Evolutionary conservation across 768 basidiomycete species (phyloP).

Genomic region (Mycena leptocephala): DNA sequence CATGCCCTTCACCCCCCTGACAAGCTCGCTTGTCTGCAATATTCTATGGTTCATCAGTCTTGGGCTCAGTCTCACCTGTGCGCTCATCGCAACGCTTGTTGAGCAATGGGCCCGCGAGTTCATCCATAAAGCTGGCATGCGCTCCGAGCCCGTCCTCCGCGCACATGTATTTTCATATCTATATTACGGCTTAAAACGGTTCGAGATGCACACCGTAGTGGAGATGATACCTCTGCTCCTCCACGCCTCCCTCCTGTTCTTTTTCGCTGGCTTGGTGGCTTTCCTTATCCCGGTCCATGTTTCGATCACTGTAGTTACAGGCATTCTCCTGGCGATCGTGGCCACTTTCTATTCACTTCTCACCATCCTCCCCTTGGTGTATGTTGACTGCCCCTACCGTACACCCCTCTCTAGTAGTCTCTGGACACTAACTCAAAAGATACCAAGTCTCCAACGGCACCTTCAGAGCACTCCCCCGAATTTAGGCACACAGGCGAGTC

Average conservation of each 20-base stretch:
- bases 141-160: background rate
- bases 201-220: background rate
- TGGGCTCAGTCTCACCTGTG: background rate
- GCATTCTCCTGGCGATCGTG: background rate
- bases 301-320: background rate
- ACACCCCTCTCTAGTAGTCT: background rate
- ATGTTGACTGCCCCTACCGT: background rate
- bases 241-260: background rate
- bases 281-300: background rate
- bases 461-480: too few species aligned
- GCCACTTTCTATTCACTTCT: background rate
- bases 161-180: background rate
- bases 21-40: background rate
- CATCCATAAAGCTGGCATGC: background rate
- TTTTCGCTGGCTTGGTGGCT: background rate
- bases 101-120: background rate
- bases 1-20: background rate
- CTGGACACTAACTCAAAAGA: background rate
- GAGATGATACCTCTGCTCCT: background rate
- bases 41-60: background rate
- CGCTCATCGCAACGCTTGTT: background rate
- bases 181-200: background rate
- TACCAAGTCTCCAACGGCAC: too few species aligned
- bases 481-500: background rate
- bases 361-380: background rate